Conservation (phyloP, 176 grass and related monocot genomes). For the Carex cristatella region DNA sequence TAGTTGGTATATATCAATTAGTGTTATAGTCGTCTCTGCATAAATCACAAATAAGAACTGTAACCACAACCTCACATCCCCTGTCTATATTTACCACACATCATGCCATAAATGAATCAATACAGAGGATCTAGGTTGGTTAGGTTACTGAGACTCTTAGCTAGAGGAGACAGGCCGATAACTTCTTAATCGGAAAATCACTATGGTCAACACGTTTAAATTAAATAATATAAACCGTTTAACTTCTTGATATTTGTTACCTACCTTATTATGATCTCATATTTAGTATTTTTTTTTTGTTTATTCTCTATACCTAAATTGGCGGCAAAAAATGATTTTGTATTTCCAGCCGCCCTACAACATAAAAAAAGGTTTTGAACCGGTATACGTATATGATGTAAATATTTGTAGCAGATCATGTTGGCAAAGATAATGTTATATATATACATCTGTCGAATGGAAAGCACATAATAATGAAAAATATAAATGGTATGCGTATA, state of each 20-base stretch:
- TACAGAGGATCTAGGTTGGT: not conserved
- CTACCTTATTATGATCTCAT: not conserved
- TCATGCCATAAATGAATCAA: not conserved
- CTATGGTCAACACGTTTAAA: not conserved
- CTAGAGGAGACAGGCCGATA: not conserved
- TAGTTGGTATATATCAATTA: not conserved
- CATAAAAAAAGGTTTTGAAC: not conserved
- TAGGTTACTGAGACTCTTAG: not conserved
- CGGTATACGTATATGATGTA: not conserved
- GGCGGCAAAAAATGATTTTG: not conserved
- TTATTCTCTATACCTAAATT: not conserved
- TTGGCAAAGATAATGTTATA: not conserved
- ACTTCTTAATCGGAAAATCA: not conserved
- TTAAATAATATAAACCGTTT: constrained; percentile 2
- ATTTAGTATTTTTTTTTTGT: not conserved
- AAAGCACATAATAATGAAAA: not conserved
- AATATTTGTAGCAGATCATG: not conserved
- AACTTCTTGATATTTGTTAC: not conserved
- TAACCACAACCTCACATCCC: not conserved
- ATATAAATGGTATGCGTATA: not conserved
- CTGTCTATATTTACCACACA: not conserved
- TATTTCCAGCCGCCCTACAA: not conserved
- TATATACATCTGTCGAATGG: not conserved
- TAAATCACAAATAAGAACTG: not conserved
- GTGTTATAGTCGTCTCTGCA: not conserved